Conservation (phyloP, 1,284 basidiomycete species). For the Mycocalia duriaeana region DNA sequence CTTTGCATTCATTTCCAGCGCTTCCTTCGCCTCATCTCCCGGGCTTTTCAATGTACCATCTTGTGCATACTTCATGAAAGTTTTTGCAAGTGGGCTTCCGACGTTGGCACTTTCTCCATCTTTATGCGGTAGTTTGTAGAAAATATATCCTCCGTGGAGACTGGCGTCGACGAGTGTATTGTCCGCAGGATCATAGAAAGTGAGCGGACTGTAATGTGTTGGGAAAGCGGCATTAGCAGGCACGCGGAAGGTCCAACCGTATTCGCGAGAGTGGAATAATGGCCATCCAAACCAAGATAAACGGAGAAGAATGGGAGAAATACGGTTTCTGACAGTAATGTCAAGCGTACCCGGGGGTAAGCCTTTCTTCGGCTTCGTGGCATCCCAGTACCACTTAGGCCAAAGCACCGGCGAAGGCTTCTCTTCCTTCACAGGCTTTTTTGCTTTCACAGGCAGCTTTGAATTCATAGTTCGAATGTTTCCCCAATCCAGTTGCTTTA, state of each 20-base stretch:
- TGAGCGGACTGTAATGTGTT: constrained; percentile 40
- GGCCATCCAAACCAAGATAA: constrained; percentile 89
- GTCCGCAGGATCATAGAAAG: constrained; percentile 63
- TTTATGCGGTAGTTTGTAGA: constrained; percentile 94
- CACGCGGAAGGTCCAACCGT: constrained; percentile 91
- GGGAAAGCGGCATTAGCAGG: constrained; percentile 32
- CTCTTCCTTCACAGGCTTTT: constrained; percentile 26
- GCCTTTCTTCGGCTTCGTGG: constrained; percentile 67
- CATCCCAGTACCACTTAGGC: constrained; percentile 98
- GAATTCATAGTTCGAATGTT: constrained; percentile 18
- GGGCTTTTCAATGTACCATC: constrained; percentile 81
- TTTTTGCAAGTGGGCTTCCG: constrained; percentile 86
- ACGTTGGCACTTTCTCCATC: constrained; percentile 94
- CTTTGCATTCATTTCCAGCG: constrained; percentile 89
- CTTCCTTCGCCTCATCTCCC: constrained; percentile 75
- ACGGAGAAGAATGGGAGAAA: constrained; percentile 82
- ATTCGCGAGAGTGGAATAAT: constrained; percentile 80
- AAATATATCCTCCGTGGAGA: constrained; percentile 46
- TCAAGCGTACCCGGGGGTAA: constrained; percentile 69
- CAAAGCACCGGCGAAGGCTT: constrained; percentile 50
- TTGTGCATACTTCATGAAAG: constrained; percentile 85
- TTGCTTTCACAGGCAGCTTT: constrained; percentile 12
- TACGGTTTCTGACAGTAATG: constrained; percentile 80
- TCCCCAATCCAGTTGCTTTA: constrained; percentile 72
- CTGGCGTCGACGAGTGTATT: constrained; percentile 43